Evolutionary conservation across 768 basidiomycete genomes (phyloP).

Genomic region (Asterophora lycoperdoides): DNA sequence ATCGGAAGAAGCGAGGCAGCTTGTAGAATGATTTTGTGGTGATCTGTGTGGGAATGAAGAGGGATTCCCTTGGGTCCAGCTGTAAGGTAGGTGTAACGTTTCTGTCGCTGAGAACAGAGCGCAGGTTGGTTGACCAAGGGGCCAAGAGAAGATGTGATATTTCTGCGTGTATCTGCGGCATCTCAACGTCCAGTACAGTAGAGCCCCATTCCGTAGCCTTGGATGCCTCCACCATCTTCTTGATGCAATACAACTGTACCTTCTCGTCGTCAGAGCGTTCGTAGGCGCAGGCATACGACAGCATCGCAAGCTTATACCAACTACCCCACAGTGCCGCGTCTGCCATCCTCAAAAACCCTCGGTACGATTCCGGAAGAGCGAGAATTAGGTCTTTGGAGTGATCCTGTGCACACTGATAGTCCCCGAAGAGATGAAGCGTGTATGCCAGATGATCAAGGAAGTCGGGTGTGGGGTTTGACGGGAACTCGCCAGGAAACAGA

Average conservation of each 20-base stretch:
- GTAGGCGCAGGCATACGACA: conserved; percentile 48
- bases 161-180: conserved; percentile 32
- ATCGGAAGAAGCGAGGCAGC: conserved; percentile 57
- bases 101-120: conserved; percentile 29
- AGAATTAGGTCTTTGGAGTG: conserved; percentile 31
- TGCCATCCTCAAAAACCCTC: conserved; percentile 48
- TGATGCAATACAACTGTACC: conserved; percentile 38
- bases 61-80: conserved; percentile 36
- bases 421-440: conserved; percentile 36
- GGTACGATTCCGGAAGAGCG: conserved; percentile 31
- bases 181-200: conserved; percentile 40
- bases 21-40: conserved; percentile 26
- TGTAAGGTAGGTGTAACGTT: conserved; percentile 34
- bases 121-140: conserved; percentile 39
- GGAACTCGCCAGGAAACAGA: conserved; percentile 35
- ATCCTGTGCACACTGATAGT: conserved; percentile 30
- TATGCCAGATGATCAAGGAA: conserved; percentile 45
- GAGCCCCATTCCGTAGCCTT: conserved; percentile 50
- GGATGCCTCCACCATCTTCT: conserved; percentile 42
- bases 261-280: conserved; percentile 35
- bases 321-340: conserved; percentile 35
- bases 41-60: conserved; percentile 31
- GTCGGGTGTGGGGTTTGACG: conserved; percentile 24
- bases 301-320: conserved; percentile 48
- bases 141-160: conserved; percentile 28